Conservation (phyloP, 2,329 filamentous ascomycete species). For the Lizonia empirigonia region DNA sequence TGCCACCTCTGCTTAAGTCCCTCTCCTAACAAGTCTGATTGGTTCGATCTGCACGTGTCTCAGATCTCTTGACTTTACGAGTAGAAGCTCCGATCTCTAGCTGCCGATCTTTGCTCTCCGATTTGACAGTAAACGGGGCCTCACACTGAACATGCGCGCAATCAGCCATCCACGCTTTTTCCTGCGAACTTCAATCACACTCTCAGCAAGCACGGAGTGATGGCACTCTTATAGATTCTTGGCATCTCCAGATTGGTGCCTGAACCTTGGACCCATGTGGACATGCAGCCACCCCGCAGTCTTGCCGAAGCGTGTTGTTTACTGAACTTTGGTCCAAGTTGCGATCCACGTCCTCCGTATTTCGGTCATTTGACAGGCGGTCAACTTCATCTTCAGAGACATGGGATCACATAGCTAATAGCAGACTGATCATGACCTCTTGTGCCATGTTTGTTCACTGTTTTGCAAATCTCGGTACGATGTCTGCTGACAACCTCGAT, state of each 20-base stretch:
- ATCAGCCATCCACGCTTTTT: background rate
- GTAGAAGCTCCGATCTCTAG: no score
- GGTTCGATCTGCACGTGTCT: no score
- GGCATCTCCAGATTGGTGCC: slow-evolving; percentile 1
- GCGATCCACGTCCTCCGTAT: slow-evolving; percentile 8
- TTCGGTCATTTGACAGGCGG: slow-evolving; percentile 11
- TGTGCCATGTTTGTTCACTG: slow-evolving; percentile 1
- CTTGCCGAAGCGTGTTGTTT: slow-evolving; percentile 8
- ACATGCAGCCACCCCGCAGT: slow-evolving; percentile 18
- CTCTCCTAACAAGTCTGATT: no score
- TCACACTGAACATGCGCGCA: background rate
- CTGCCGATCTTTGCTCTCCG: no score
- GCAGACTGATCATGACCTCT: background rate
- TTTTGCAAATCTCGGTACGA: background rate
- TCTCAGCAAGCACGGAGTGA: background rate
- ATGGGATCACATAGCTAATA: slow-evolving; percentile 1
- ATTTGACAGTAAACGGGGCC: no score
- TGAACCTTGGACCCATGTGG: background rate
- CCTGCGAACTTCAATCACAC: background rate
- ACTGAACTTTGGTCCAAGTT: slow-evolving; percentile 7
- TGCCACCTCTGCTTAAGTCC: no score
- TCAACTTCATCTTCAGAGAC: background rate
- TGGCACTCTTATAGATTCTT: slow-evolving; percentile 1
- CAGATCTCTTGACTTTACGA: no score
- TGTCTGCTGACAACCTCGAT: slow-evolving; percentile 5